These are phyloP conservation scores for Tulasnella sp. DNA, from an alignment of 768 basidiomycete species.

Conservation along the genomic window DNA sequence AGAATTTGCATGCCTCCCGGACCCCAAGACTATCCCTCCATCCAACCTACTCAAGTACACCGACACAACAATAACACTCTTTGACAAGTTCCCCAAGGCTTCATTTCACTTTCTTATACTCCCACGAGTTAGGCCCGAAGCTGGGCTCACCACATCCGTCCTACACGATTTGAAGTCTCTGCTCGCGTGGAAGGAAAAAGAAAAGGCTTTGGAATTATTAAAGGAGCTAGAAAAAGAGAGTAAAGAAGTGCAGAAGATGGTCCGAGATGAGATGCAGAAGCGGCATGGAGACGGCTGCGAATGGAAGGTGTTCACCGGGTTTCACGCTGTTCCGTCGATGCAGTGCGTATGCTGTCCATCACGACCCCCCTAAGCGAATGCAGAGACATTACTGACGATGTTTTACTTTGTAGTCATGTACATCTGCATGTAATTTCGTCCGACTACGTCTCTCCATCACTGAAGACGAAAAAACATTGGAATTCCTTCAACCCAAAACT, in stretches of 20 bases:
- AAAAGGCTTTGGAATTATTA: conserved; percentile 45
- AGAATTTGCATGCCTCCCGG: conserved; percentile 46
- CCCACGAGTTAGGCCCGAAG: conserved; percentile 46
- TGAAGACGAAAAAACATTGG: conserved; percentile 87
- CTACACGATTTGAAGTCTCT: conserved; percentile 47
- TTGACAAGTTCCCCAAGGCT: conserved; percentile 72
- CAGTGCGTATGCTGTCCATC: conserved; percentile 44
- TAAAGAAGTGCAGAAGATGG: conserved; percentile 43
- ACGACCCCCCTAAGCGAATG: neutral
- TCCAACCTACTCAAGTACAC: conserved; percentile 55
- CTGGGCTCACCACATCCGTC: conserved; percentile 29
- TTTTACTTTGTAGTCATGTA: conserved; percentile 46
- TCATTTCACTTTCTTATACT: conserved; percentile 83
- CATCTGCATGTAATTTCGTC: conserved; percentile 81
- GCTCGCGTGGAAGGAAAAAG: conserved; percentile 43
- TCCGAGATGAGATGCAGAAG: conserved; percentile 67
- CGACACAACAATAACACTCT: conserved; percentile 52
- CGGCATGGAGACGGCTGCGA: conserved; percentile 44
- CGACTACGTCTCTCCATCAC: conserved; percentile 56
- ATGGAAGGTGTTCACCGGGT: conserved; percentile 60
- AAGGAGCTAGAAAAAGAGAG: conserved; percentile 45
- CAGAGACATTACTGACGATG: neutral
- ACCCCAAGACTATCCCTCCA: conserved; percentile 47
- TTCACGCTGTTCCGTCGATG: conserved; percentile 83
- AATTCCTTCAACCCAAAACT: conserved; percentile 81